Evolutionary conservation across 192 early-diverging fungal species (phyloP), one percentile per base, ranked within the genome.

Genomic region (Gigaspora rosea): DNA sequence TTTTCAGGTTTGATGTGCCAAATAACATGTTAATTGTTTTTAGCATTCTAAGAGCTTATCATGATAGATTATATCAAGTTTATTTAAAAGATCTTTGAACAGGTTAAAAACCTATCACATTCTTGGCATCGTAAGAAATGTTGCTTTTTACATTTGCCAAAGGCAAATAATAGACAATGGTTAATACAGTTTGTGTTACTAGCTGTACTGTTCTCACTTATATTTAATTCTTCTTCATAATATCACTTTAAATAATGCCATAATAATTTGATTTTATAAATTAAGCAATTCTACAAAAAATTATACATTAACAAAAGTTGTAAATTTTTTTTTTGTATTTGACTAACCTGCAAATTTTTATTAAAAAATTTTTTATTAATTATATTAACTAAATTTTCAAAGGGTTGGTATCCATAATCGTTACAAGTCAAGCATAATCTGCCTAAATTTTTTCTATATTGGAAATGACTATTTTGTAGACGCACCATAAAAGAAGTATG

Each of bases 1-100:
- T 15, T 65, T 65, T n/a, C 2, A 15, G 46, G 35, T 65, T 65
- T 46, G 41, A 13, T 65, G 36, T 62, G 59, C 59, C 9, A 62
- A 62, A 32, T 62, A 62, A 62, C 22, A 62, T 62, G 59, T 62
- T 11, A 62, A 62, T 62, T 62, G 59, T 35, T 62, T 7, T 61
- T 61, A 20, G 22, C 22, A 61, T 61, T 61, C 58, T 61, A 61
- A 9, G 20, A 61, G 58, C 32, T 62, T 62, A 32, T 3, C 7
- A 62, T 62, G 22, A 62, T 62, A 33, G n/a, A 62, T 33, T 8
- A 12, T 12, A 62, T 62, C 59, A 62, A 62, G 59, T 62, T 62
- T 5, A 62, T 62, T 32, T 10, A 0, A 32, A 62, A 62, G 59
- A 32, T 62, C 59, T 6, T 62, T 62, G 32, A 62, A 62, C 12